Evolutionary conservation across 768 basidiomycete genomes (phyloP).

Genomic region (Myochromella boudieri): DNA sequence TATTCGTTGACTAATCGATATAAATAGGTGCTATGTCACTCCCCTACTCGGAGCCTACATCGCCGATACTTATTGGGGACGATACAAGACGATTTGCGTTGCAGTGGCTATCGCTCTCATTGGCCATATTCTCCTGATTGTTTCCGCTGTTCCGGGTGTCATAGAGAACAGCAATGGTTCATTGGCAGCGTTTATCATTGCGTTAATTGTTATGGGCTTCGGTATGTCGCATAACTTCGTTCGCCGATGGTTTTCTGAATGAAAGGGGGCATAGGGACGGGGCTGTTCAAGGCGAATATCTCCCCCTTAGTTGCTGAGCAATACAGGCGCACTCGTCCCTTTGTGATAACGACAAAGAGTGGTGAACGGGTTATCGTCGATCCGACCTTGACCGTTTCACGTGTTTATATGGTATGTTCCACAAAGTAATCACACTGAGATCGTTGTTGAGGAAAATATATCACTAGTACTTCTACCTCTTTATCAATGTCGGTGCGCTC

Average conservation of each 20-base stretch:
- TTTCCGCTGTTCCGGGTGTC: slow-evolving; percentile 65
- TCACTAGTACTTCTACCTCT: slow-evolving; percentile 70
- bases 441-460: too few species aligned
- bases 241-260: slow-evolving; percentile 43
- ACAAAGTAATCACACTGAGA: too few species aligned
- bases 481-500: slow-evolving; percentile 73
- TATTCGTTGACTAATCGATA: background rate
- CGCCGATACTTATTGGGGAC: slow-evolving; percentile 72
- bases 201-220: slow-evolving; percentile 60
- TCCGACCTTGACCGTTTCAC: slow-evolving; percentile 62
- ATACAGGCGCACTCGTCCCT: slow-evolving; percentile 54
- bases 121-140: slow-evolving; percentile 65
- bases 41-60: slow-evolving; percentile 72
- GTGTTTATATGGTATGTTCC: slow-evolving; percentile 69
- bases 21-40: slow-evolving; percentile 58
- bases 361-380: slow-evolving; percentile 78
- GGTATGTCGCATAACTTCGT: slow-evolving; percentile 23
- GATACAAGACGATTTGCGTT: slow-evolving; percentile 71
- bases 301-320: slow-evolving; percentile 81
- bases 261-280: slow-evolving; percentile 66
- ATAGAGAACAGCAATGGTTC: slow-evolving; percentile 10
- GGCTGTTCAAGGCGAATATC: slow-evolving; percentile 76
- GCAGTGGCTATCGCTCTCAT: slow-evolving; percentile 59
- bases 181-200: slow-evolving; percentile 33
- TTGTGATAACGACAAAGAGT: slow-evolving; percentile 44